Percentiles rank a stretch among this genome's conserved stretches.
Evolutionary conservation across 169 alveolate species (phyloP).

Genomic region (Theileria annulata): DNA sequence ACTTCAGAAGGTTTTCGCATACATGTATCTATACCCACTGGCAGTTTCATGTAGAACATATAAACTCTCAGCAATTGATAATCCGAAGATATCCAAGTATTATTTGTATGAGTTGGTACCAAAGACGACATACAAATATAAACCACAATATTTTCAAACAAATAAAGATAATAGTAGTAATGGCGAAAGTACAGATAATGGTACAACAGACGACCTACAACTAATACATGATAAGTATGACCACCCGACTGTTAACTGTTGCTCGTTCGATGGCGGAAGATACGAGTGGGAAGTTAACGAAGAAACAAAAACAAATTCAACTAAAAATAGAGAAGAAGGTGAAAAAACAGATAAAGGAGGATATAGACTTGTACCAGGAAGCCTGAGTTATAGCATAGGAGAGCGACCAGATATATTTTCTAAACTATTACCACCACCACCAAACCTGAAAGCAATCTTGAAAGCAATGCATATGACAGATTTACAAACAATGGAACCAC

Average conservation of each 20-base stretch:
- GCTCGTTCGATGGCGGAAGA: conserved; percentile 64
- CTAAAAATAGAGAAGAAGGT: not conserved
- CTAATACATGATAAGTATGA: not conserved
- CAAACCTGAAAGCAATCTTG: conserved; percentile 69
- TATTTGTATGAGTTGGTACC: conserved; percentile 61
- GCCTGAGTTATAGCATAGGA: conserved; percentile 61
- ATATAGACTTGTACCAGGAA: conserved; percentile 58
- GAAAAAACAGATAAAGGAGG: not conserved
- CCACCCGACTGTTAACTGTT: conserved; percentile 19
- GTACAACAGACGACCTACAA: not conserved
- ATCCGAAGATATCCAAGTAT: conserved; percentile 39
- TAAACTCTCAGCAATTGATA: conserved; percentile 41
- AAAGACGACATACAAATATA: conserved; percentile 24
- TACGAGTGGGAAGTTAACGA: conserved; percentile 56
- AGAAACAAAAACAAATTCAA: not conserved
- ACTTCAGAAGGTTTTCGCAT: conserved; percentile 82
- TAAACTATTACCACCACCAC: conserved; percentile 68
- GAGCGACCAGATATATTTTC: conserved; percentile 48
- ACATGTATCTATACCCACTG: conserved; percentile 83
- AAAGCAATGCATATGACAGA: conserved; percentile 80
- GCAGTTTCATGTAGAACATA: conserved; percentile 74
- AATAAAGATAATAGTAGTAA: not conserved
- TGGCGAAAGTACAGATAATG: not conserved
- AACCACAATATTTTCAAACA: conserved; percentile 1
- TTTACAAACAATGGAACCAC: conserved; percentile 75